phyloP scores from a whole-genome alignment of 805 yeast species.

The Scheffersomyces ergatensis region DNA sequence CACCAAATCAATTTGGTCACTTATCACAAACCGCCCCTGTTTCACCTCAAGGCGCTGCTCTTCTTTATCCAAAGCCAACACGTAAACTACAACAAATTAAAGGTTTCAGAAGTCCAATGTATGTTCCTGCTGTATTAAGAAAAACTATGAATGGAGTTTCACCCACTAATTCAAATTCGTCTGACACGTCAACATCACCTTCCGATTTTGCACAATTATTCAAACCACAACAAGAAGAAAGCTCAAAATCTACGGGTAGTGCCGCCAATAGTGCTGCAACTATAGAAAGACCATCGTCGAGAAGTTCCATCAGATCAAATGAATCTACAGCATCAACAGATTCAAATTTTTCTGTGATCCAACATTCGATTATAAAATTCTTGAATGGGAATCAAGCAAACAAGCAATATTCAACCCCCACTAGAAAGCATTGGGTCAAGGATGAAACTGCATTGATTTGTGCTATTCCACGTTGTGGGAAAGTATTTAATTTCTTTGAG shows the following conservation, averaged over 20 bases:
- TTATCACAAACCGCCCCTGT: conserved; percentile 4
- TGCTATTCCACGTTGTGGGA: conserved; percentile 52
- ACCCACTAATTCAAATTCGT: conserved; percentile 6
- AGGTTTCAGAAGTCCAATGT: conserved; percentile 82
- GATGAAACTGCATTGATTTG: conserved; percentile 68
- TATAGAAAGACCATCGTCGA: conserved; percentile 1
- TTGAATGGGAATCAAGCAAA: conserved; percentile 4
- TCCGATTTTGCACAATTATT: conserved; percentile 1
- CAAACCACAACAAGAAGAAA: background rate
- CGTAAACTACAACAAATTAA: conserved; percentile 64
- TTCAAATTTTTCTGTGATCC: conserved; percentile 12
- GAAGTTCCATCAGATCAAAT: conserved; percentile 20
- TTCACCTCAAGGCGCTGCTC: conserved; percentile 9
- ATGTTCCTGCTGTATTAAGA: conserved; percentile 81
- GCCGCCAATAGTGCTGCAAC: background rate
- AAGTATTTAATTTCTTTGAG: conserved; percentile 71
- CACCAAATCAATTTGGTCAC: background rate
- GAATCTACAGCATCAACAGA: conserved; percentile 31
- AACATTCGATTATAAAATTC: conserved; percentile 9
- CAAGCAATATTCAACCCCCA: conserved; percentile 36
- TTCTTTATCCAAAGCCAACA: conserved; percentile 10
- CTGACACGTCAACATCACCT: conserved; percentile 6
- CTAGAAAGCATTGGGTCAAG: conserved; percentile 69
- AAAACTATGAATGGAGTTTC: conserved; percentile 28
- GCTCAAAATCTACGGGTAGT: background rate